Percentiles rank a stretch among this genome's conserved stretches.
Evolutionary conservation across 768 basidiomycete species (phyloP).

Genomic region (Aureoboletus auriporus): DNA sequence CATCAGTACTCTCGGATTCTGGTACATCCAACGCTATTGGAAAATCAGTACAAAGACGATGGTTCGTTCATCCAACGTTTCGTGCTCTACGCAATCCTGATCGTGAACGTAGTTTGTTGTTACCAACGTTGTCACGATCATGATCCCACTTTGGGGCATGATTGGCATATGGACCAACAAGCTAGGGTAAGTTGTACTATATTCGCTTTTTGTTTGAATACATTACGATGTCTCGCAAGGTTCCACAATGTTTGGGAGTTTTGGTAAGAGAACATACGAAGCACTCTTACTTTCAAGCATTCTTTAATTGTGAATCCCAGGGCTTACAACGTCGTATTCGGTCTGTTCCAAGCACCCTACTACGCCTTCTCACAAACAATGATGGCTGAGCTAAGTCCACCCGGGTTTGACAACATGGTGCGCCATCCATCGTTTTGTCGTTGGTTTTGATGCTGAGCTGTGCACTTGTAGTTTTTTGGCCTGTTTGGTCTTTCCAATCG

Average conservation of each 20-base stretch:
- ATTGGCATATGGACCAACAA: slow-evolving; percentile 77
- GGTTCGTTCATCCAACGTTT: slow-evolving; percentile 36
- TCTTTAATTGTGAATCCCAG: slow-evolving; percentile 29
- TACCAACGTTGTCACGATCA: slow-evolving; percentile 69
- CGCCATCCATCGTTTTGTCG: background rate
- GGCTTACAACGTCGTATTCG: slow-evolving; percentile 78
- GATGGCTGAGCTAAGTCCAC: slow-evolving; percentile 87
- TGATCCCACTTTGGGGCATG: slow-evolving; percentile 86
- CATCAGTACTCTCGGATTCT: slow-evolving; percentile 68
- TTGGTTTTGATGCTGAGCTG: background rate
- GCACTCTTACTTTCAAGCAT: no score
- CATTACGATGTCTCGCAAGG: slow-evolving; percentile 21
- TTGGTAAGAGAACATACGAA: slow-evolving; percentile 45
- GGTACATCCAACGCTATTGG: slow-evolving; percentile 79
- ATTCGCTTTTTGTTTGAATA: background rate
- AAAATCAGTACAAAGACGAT: slow-evolving; percentile 80
- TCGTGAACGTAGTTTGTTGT: slow-evolving; percentile 54
- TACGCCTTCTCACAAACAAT: slow-evolving; percentile 84
- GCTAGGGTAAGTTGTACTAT: slow-evolving; percentile 49
- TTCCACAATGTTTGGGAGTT: slow-evolving; percentile 88
- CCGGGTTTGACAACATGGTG: slow-evolving; percentile 83
- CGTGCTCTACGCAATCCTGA: background rate
- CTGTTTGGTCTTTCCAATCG: slow-evolving; percentile 82
- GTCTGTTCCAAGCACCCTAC: slow-evolving; percentile 83
- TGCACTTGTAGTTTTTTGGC: slow-evolving; percentile 65